Base-by-base conservation (phyloP, 2,329 filamentous ascomycete species). In the Geoglossum cookeanum region DNA sequence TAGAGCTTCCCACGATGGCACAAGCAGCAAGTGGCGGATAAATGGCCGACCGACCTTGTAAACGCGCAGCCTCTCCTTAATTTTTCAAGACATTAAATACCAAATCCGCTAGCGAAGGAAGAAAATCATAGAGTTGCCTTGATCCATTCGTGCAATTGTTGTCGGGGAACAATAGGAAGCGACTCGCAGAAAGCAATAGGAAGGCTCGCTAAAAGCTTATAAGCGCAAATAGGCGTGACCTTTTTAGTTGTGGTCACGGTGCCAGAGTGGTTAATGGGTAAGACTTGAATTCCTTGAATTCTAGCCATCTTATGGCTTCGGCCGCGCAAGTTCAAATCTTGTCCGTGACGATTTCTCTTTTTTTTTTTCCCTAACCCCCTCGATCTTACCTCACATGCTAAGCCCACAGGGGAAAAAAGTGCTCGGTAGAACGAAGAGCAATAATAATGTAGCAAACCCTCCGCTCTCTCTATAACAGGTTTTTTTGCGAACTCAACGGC, bases 1-100 rank as follows among this genome's bases (percentile, higher is more conserved):
- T 1, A 84, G 75, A 65, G 85, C 85, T 3, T 65, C 66, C 39
- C 60, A 68, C 59, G 62, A 64, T 56, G 65, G 47, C 42, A 29
- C 42, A 5, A 57, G 33, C 45, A 32, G 53, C 7, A 48, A 30
- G 27, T 57, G 55, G 55, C 29, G 55, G 22, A 3, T 32, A 4
- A 27, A 29, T 11, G 44, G 53, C n/a, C n/a, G 42, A 55, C 13
- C 33, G 4, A 13, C 11, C 8, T 17, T 53, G 9, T 35, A 33
- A 13, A 17, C 22, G 22, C 15, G 8, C 11, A 32, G 17, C 32
- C 33, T 3, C 29, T 5, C 15, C 4, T 13, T 13, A 32, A 33
- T n/a, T 32, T 32, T 29, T 52, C 4, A 15, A 30, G 33, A 33
- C 29, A 52, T n/a, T 30, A 4, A 29, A 29, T 13, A 7, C 11